Percentiles rank a stretch among this genome's conserved stretches.
These are phyloP conservation scores for Leucosporidium yakuticum DNA, from an alignment of 768 basidiomycete genomes.

Conservation along the genomic window DNA sequence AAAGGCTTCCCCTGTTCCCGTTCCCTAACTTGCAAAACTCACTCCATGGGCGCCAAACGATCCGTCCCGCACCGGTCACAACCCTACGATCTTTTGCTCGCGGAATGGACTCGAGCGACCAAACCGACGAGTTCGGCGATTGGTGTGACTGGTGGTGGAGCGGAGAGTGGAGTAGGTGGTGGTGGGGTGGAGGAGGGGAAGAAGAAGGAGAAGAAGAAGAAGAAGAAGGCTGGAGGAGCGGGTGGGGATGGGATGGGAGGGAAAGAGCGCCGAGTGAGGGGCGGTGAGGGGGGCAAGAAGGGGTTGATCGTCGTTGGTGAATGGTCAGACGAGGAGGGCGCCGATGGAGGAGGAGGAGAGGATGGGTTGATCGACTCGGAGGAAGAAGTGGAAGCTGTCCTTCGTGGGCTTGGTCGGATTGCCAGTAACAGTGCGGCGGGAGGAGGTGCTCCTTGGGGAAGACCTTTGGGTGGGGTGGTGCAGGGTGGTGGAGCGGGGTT, in stretches of 20 bases:
- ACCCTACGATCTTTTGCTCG: slow-evolving; percentile 73
- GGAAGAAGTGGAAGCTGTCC: slow-evolving; percentile 70
- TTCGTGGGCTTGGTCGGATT: slow-evolving; percentile 46
- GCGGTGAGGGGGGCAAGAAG: slow-evolving; percentile 57
- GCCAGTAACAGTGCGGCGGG: background rate
- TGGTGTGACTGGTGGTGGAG: background rate
- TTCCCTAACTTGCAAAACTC: slow-evolving; percentile 94
- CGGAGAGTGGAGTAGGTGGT: background rate
- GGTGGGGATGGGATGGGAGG: background rate
- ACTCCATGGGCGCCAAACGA: slow-evolving; percentile 94
- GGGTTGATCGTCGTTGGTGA: slow-evolving; percentile 54
- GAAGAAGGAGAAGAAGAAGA: slow-evolving; percentile 61
- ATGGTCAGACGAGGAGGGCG: slow-evolving; percentile 55
- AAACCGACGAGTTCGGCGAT: slow-evolving; percentile 34
- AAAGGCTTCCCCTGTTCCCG: slow-evolving; percentile 87
- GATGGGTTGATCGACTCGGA: slow-evolving; percentile 61
- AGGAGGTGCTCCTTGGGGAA: background rate
- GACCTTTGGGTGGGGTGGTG: slow-evolving; percentile 48
- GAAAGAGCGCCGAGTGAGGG: slow-evolving; percentile 38
- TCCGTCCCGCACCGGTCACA: slow-evolving; percentile 79
- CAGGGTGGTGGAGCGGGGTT: slow-evolving; percentile 64
- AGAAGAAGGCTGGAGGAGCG: slow-evolving; percentile 59
- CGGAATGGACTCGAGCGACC: slow-evolving; percentile 62
- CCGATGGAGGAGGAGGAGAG: slow-evolving; percentile 50
- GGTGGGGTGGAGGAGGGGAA: slow-evolving; percentile 1